phyloP scores from a whole-genome alignment of 148 eudicot species.

The Rhododendron henanense region DNA sequence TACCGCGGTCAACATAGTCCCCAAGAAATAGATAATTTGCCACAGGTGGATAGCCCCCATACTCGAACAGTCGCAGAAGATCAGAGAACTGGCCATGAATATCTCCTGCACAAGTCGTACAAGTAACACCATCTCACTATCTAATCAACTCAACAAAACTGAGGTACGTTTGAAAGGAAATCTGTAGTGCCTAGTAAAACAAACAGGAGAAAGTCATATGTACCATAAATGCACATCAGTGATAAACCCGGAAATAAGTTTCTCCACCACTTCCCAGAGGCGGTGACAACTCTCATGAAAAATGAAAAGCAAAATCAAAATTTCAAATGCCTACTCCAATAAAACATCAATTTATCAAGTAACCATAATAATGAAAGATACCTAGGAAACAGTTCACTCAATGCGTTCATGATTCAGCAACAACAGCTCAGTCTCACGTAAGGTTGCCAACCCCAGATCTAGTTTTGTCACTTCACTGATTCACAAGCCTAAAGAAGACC shows the following conservation, averaged over 20 bases:
- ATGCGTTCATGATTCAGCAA: neutral
- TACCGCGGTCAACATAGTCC: constrained; percentile 85
- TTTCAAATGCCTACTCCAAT: neutral
- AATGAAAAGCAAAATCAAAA: neutral
- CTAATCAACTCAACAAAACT: constrained; percentile 10
- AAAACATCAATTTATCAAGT: neutral
- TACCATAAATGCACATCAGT: neutral
- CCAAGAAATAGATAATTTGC: constrained; percentile 75
- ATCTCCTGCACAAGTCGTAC: constrained; percentile 45
- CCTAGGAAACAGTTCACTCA: neutral
- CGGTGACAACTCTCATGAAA: neutral
- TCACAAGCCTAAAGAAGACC: constrained; percentile 2
- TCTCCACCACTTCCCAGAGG: neutral
- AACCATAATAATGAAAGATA: neutral
- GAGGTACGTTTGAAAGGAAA: neutral
- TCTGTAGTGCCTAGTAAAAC: neutral
- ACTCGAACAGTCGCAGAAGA: constrained; percentile 80
- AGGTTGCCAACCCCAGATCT: neutral
- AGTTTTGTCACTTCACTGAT: neutral
- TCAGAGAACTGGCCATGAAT: constrained; percentile 76
- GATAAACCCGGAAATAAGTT: neutral
- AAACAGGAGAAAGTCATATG: neutral
- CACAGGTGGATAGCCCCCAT: constrained; percentile 75
- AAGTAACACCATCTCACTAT: constrained; percentile 6
- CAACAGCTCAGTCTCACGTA: constrained; percentile 1